Percentiles rank a stretch among this genome's conserved stretches.
Conservation (phyloP, 371 early-diverging fungal genomes). For the Mucor plumbeus region DNA sequence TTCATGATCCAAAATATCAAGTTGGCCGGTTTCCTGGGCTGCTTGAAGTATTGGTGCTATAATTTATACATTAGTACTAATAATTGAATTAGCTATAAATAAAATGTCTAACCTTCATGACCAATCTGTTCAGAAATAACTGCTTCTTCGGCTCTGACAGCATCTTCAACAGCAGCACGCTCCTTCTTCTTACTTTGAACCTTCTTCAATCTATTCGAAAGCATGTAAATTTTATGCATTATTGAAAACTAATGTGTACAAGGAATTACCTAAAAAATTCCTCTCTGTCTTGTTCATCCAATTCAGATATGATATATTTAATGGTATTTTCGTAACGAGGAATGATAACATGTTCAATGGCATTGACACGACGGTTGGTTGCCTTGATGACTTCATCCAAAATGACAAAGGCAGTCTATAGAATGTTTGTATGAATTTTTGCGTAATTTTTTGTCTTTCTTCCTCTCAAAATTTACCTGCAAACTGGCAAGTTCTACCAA, state of each 20-base stretch:
- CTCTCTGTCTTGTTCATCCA: constrained; percentile 99
- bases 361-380: constrained; percentile 99
- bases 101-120: constrained; percentile 10
- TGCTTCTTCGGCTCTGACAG: constrained; percentile 28
- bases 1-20: constrained; percentile 55
- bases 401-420: constrained; percentile 76
- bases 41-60: constrained; percentile 37
- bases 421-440: background rate
- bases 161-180: constrained; percentile 67
- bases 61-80: background rate
- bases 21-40: constrained; percentile 49
- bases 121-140: constrained; percentile 25
- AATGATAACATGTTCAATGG: constrained; percentile 99
- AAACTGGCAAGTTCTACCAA: constrained; percentile 96
- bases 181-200: constrained; percentile 98
- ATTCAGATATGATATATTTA: constrained; percentile 95
- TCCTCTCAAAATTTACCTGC: constrained; percentile 67
- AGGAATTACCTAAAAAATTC: constrained; percentile 92
- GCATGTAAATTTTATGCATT: background rate
- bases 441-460: background rate
- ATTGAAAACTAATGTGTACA: background rate
- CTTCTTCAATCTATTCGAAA: constrained; percentile 82
- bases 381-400: constrained; percentile 98
- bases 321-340: constrained; percentile 99
- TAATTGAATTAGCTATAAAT: too few relatives aligned